phyloP scores from a whole-genome alignment of 257 asterid genomes.

The Knoxia roxburghii region DNA sequence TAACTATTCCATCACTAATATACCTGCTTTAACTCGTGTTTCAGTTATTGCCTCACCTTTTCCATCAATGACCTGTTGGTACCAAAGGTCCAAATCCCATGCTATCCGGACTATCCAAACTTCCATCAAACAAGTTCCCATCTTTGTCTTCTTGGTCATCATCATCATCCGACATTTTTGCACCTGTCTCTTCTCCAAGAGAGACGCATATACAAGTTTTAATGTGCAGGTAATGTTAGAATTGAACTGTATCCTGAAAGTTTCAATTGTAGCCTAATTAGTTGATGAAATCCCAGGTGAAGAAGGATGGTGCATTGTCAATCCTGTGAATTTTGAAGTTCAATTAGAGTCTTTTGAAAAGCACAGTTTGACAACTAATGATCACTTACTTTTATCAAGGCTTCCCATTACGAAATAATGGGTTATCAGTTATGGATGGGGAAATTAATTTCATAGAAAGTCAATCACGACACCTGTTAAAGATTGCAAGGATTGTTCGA shows the following conservation, averaged over 20 bases:
- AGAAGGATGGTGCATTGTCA: background rate
- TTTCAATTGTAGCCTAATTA: background rate
- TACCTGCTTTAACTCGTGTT: conserved; percentile 81
- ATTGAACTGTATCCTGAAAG: too few species aligned
- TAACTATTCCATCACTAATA: background rate
- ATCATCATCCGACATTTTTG: conserved; percentile 94
- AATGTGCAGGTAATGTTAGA: background rate
- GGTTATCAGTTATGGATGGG: too few species aligned
- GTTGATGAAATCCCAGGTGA: background rate
- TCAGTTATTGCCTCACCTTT: conserved; percentile 58
- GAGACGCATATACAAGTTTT: conserved; percentile 54
- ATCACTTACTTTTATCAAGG: background rate
- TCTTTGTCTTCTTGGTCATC: conserved; percentile 92
- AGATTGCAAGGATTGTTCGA: conserved; percentile 65
- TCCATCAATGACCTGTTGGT: conserved; percentile 80
- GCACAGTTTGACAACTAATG: background rate
- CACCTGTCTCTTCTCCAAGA: conserved; percentile 93
- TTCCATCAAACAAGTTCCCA: conserved; percentile 72
- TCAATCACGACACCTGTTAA: conserved; percentile 36
- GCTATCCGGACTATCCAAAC: conserved; percentile 64
- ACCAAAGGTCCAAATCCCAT: conserved; percentile 92
- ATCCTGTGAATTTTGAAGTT: background rate
- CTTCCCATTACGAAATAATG: background rate
- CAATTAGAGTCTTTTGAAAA: background rate
- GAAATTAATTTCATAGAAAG: too few species aligned